Percentiles rank a stretch among this genome's conserved stretches.
Evolutionary conservation across 768 basidiomycete genomes (phyloP).

Genomic region (Leccinum disarticulatum): DNA sequence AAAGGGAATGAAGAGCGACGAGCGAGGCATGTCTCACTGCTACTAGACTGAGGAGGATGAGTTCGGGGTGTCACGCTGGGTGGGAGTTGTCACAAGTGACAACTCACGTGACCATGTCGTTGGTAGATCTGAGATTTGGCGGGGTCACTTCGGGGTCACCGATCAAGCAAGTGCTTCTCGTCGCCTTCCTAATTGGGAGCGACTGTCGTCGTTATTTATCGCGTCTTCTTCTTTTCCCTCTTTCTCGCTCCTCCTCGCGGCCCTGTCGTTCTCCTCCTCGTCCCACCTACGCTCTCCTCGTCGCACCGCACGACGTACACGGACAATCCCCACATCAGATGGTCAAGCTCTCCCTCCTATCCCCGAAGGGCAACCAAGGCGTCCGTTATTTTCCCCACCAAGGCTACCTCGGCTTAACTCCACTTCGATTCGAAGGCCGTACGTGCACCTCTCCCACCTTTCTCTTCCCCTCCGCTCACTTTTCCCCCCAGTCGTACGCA

Average conservation of each 20-base stretch:
- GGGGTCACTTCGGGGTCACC: slow-evolving; percentile 24
- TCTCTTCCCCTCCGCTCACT: neutral
- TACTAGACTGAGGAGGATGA: neutral
- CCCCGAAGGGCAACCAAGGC: slow-evolving; percentile 68
- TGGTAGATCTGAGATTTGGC: slow-evolving; percentile 28
- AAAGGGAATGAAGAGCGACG: slow-evolving; percentile 66
- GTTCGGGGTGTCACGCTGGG: slow-evolving; percentile 8
- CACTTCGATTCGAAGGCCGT: slow-evolving; percentile 77
- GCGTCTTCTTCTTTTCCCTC: slow-evolving; percentile 31
- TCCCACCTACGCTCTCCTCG: slow-evolving; percentile 17
- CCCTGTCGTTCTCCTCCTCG: slow-evolving; percentile 15
- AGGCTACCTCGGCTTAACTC: slow-evolving; percentile 81
- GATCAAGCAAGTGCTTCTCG: slow-evolving; percentile 32
- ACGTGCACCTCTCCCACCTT: slow-evolving; percentile 27
- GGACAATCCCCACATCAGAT: slow-evolving; percentile 36
- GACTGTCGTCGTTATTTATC: slow-evolving; percentile 34
- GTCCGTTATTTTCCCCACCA: slow-evolving; percentile 70
- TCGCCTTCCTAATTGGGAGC: slow-evolving; percentile 27
- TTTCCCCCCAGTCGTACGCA: slow-evolving; percentile 56
- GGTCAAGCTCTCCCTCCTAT: slow-evolving; percentile 69
- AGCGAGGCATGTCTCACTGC: slow-evolving; percentile 49
- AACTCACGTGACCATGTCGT: slow-evolving; percentile 15
- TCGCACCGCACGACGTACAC: slow-evolving; percentile 15
- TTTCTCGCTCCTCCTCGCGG: slow-evolving; percentile 16
- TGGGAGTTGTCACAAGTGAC: slow-evolving; percentile 22